A percentile compares a stretch with the other conserved stretches of the same genome.
These are phyloP conservation scores for Mycosphaerelloides madeirae DNA, from an alignment of 2,329 filamentous ascomycete genomes.

Conservation along the genomic window DNA sequence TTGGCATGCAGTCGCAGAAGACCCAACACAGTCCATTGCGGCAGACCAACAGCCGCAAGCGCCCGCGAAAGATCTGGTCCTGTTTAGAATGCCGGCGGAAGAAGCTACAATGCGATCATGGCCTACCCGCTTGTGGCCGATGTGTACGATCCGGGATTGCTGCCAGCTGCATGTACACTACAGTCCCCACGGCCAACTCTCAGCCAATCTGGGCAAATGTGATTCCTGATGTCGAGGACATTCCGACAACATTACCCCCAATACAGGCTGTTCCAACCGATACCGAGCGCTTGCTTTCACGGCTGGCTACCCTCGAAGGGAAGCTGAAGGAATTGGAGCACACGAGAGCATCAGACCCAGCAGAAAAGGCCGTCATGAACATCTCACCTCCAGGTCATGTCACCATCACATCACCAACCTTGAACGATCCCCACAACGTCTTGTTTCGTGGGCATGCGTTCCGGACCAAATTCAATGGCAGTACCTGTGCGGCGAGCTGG, in stretches of 20 bases:
- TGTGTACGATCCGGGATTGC: neutral
- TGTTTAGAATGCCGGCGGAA: neutral
- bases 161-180: neutral
- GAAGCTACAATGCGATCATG: conserved; percentile 2
- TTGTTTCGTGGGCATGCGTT: neutral
- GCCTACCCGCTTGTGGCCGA: neutral
- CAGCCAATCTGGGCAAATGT: neutral
- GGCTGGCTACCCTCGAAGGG: neutral
- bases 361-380: too few species aligned
- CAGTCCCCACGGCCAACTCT: neutral
- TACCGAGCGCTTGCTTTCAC: neutral
- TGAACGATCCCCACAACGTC: neutral
- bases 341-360: too few species aligned
- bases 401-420: too few species aligned
- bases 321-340: neutral
- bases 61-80: conserved; percentile 38
- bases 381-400: too few species aligned
- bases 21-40: too few species aligned
- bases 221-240: neutral
- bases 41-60: conserved; percentile 40
- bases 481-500: neutral
- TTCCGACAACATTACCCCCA: neutral
- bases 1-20: too few species aligned
- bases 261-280: neutral
- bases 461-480: conserved; percentile 2